These are phyloP conservation scores for Dactylis glomerata DNA, from an alignment of 176 grass and related monocot species.

Conservation along the genomic window DNA sequence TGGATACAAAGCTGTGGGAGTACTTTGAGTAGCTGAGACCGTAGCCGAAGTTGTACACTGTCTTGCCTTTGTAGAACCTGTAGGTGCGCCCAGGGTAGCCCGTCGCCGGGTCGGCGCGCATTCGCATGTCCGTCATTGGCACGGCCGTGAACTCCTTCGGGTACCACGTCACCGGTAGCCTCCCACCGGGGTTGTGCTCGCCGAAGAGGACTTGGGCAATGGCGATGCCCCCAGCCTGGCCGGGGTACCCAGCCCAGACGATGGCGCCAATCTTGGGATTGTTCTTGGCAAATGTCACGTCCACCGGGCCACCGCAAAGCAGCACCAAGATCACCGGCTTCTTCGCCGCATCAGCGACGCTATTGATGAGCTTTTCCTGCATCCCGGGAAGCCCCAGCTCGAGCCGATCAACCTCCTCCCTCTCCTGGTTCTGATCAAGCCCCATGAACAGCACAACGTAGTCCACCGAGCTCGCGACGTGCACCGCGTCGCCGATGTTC, in stretches of 20 bases:
- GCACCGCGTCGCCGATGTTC: constrained; percentile 46
- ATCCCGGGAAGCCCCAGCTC: constrained; percentile 73
- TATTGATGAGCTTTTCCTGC: constrained; percentile 70
- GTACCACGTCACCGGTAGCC: constrained; percentile 90
- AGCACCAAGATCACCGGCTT: constrained; percentile 83
- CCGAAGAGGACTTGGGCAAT: constrained; percentile 84
- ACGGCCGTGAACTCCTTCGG: constrained; percentile 74
- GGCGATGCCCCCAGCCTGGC: constrained; percentile 78
- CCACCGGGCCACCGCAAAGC: constrained; percentile 77
- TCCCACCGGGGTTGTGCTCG: constrained; percentile 96
- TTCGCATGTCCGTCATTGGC: constrained; percentile 94
- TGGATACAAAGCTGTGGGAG: constrained; percentile 54
- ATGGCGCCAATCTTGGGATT: constrained; percentile 77
- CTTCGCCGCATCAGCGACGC: constrained; percentile 69
- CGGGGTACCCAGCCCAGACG: constrained; percentile 91
- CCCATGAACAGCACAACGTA: constrained; percentile 85
- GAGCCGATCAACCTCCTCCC: constrained; percentile 78
- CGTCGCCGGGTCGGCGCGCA: constrained; percentile 66
- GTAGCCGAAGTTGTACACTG: constrained; percentile 78
- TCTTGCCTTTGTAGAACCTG: constrained; percentile 77
- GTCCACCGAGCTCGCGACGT: constrained; percentile 54
- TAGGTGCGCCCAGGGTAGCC: constrained; percentile 89
- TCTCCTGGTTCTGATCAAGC: constrained; percentile 77
- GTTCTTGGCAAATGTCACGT: constrained; percentile 78
- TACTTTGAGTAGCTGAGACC: constrained; percentile 95